phyloP scores from a whole-genome alignment of 2,329 filamentous ascomycete genomes.

The Aspergillus novoparasiticus region DNA sequence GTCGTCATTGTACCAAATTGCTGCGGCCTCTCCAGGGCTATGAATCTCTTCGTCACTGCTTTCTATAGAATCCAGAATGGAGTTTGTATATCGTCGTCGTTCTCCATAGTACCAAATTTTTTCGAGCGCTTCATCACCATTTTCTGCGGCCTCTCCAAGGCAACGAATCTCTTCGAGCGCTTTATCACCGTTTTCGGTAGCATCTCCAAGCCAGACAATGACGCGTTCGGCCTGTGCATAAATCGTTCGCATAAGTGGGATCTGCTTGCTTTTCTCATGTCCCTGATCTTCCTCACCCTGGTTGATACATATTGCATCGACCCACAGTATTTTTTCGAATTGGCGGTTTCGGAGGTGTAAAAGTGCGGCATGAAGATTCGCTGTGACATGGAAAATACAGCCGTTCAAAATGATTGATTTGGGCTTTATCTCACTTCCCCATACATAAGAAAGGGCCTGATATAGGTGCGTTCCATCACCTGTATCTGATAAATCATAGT shows the following conservation, averaged over 20 bases:
- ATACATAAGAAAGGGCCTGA: slow-evolving; percentile 4
- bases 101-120: no score
- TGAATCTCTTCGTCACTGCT: no score
- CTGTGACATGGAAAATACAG: not conserved
- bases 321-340: not conserved
- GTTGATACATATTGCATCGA: slow-evolving; percentile 4
- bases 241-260: not conserved
- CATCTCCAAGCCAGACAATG: slow-evolving; percentile 1
- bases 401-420: not conserved
- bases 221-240: not conserved
- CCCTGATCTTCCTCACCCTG: not conserved
- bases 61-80: no score
- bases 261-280: not conserved
- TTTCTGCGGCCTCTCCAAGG: not conserved
- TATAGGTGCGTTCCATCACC: rapidly evolving
- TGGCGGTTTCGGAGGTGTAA: not conserved
- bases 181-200: not conserved
- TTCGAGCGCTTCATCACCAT: no score
- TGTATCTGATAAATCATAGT: not conserved
- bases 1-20: no score
- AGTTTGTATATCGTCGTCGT: no score
- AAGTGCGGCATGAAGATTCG: not conserved
- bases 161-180: not conserved
- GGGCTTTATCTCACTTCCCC: not conserved
- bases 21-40: no score